phyloP scores from a whole-genome alignment of 345 rosid species.

The Capsella bursapastoris region DNA sequence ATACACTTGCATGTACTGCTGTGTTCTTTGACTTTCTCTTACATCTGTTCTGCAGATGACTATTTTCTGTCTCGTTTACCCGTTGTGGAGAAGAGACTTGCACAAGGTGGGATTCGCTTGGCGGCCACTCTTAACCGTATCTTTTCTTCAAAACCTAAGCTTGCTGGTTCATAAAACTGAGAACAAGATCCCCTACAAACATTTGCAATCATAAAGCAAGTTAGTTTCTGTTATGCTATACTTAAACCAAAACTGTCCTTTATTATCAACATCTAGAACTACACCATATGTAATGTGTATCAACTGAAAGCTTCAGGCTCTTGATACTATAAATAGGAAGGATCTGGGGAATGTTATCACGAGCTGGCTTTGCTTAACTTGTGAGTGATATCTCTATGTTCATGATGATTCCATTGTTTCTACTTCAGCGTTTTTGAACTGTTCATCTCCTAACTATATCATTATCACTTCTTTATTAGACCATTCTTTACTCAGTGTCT shows the following conservation, averaged over 20 bases:
- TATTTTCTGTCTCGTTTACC: conserved; percentile 85
- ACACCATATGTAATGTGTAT: too few species aligned
- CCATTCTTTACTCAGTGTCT: not conserved
- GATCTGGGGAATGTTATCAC: conserved; percentile 7
- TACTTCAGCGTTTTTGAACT: too few species aligned
- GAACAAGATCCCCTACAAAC: not conserved
- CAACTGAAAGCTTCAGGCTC: too few species aligned
- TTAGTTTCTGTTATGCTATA: not conserved
- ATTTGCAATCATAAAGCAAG: conserved; percentile 19
- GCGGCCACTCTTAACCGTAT: conserved; percentile 85
- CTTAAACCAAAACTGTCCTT: not conserved
- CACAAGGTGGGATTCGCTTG: conserved; percentile 82
- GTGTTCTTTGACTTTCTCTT: not conserved
- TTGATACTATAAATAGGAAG: not conserved
- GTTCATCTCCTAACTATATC: not conserved
- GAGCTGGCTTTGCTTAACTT: not conserved
- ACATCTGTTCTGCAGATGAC: conserved; percentile 52
- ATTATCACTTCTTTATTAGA: not conserved
- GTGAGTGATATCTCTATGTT: not conserved
- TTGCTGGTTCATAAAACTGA: conserved; percentile 49
- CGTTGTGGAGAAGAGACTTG: conserved; percentile 76
- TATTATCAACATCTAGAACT: too few species aligned
- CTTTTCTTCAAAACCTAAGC: conserved; percentile 54
- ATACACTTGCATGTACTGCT: conserved; percentile 14
- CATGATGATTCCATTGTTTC: not conserved